Conservation (phyloP, 257 asterid species). For the Fraxinus cuspidata region DNA sequence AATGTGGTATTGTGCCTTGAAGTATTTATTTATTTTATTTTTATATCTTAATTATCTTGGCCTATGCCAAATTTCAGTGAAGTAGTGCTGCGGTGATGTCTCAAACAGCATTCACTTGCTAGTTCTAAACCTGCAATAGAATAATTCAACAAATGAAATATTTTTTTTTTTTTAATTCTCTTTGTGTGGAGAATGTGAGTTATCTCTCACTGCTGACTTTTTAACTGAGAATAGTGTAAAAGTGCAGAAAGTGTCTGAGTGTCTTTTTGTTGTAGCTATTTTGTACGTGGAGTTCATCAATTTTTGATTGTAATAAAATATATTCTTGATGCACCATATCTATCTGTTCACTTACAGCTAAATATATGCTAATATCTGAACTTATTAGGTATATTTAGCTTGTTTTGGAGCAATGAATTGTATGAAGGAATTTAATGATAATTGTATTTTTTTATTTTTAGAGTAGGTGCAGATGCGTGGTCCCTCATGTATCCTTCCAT, state of each 20-base stretch:
- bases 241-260: neutral
- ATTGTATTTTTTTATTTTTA: constrained; percentile 27
- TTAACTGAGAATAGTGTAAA: constrained; percentile 7
- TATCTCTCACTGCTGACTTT: constrained; percentile 7
- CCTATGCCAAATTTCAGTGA: constrained; percentile 1
- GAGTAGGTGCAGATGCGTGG: constrained; percentile 96
- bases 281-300: constrained; percentile 7
- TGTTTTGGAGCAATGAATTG: constrained; percentile 18
- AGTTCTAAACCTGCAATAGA: constrained; percentile 6
- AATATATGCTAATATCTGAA: neutral
- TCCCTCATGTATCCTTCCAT: constrained; percentile 91
- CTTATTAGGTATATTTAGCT: neutral
- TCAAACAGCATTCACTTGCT: constrained; percentile 3
- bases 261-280: constrained; percentile 3
- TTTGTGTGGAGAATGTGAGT: constrained; percentile 9
- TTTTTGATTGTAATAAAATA: neutral
- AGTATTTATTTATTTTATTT: neutral
- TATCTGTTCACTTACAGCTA: neutral
- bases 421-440: constrained; percentile 10
- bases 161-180: neutral
- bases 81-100: constrained; percentile 6
- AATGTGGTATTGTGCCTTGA: neutral
- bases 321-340: neutral
- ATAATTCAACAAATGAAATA: neutral
- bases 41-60: neutral